phyloP scores from a whole-genome alignment of 352 stramenopile species.

The Globisporangium nagaii region DNA sequence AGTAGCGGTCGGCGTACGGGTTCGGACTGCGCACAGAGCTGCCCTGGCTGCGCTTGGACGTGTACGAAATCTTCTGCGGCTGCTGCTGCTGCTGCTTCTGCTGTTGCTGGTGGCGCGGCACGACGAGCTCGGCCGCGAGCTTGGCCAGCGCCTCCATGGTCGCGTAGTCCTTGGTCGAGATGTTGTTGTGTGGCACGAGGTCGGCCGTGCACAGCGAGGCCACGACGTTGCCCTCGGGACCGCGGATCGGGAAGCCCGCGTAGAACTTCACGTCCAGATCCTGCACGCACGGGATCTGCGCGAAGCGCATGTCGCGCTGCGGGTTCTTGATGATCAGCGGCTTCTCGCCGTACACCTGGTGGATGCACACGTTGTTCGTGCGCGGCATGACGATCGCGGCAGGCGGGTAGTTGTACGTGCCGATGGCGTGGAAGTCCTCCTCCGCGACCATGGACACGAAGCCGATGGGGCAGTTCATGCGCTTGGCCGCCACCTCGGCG shows the following conservation, averaged over 20 bases:
- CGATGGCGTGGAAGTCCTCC: slow-evolving; percentile 43
- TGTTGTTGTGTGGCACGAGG: slow-evolving; percentile 37
- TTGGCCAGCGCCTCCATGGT: slow-evolving; percentile 64
- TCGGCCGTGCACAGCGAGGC: slow-evolving; percentile 43
- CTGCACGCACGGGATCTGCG: slow-evolving; percentile 39
- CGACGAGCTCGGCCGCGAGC: slow-evolving; percentile 39
- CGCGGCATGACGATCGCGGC: slow-evolving; percentile 23
- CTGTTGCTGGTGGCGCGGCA: not conserved
- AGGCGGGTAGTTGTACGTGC: slow-evolving; percentile 32
- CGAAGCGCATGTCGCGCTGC: slow-evolving; percentile 57
- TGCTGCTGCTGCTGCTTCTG: not conserved
- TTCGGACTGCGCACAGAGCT: not conserved
- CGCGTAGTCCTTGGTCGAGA: slow-evolving; percentile 64
- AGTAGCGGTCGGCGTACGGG: not conserved
- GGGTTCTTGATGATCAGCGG: slow-evolving; percentile 61
- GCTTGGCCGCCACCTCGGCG: slow-evolving; percentile 42
- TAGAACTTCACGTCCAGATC: slow-evolving; percentile 57
- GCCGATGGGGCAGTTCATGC: slow-evolving; percentile 47
- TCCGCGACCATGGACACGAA: slow-evolving; percentile 59
- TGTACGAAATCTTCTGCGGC: not conserved
- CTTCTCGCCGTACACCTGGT: slow-evolving; percentile 53
- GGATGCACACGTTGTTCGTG: slow-evolving; percentile 51
- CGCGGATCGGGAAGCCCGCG: slow-evolving; percentile 50
- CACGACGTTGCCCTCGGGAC: slow-evolving; percentile 37
- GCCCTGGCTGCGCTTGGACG: not conserved